phyloP scores from a whole-genome alignment of 805 yeast species.

The Priceomyces fermenticarens region DNA sequence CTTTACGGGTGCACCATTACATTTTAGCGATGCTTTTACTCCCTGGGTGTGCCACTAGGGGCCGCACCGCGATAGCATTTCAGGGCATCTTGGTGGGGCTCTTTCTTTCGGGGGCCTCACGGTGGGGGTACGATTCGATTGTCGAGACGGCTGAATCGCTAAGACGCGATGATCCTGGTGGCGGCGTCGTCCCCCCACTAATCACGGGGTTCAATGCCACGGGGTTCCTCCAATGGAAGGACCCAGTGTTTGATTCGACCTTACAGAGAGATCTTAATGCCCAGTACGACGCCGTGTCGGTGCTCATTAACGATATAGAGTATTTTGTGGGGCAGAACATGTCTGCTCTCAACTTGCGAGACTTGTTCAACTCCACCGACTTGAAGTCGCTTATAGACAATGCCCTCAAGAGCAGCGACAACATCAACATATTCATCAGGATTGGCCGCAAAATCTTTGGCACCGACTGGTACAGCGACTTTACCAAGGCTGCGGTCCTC shows the following conservation, averaged over 20 bases:
- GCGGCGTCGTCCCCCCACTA: conserved; percentile 49
- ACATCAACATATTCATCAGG: conserved; percentile 49
- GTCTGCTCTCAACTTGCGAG: conserved; percentile 35
- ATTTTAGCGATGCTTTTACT: conserved; percentile 72
- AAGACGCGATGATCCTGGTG: conserved; percentile 71
- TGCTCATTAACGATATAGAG: conserved; percentile 78
- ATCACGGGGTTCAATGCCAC: conserved; percentile 33
- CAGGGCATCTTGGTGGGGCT: conserved; percentile 86
- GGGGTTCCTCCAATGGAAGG: conserved; percentile 38
- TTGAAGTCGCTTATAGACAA: conserved; percentile 25
- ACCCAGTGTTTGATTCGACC: conserved; percentile 8
- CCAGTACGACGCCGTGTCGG: conserved; percentile 51
- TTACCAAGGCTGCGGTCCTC: conserved; percentile 59
- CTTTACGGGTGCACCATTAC: conserved; percentile 75
- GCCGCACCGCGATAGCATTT: conserved; percentile 64
- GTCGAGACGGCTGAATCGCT: conserved; percentile 71
- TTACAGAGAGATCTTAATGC: conserved; percentile 16
- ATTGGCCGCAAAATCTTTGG: conserved; percentile 49
- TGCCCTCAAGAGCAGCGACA: conserved; percentile 26
- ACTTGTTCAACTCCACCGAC: conserved; percentile 15
- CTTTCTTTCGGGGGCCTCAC: conserved; percentile 75
- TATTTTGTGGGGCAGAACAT: conserved; percentile 54
- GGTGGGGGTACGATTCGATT: conserved; percentile 93
- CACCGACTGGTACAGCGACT: conserved; percentile 49
- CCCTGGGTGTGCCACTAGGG: conserved; percentile 81